Percentiles rank a stretch among this genome's conserved stretches.
Conservation (phyloP, 371 early-diverging fungal genomes). For the Chytridium lagenaria region DNA sequence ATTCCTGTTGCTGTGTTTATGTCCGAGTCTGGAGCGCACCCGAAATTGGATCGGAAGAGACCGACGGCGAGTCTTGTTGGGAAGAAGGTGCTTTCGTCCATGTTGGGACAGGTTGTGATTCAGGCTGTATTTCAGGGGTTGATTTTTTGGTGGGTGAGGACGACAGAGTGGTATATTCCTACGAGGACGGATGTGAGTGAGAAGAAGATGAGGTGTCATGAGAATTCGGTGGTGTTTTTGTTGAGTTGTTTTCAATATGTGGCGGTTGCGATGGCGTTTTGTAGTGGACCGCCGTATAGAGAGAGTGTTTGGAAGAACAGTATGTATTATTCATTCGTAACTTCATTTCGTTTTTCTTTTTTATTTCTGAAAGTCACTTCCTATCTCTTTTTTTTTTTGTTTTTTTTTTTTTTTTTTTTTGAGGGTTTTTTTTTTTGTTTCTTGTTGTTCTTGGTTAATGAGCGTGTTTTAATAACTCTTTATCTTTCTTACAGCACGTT, state of each 20-base stretch:
- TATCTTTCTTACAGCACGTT: too few relatives aligned
- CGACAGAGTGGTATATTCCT: slow-evolving; percentile 74
- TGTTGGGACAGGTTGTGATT: slow-evolving; percentile 87
- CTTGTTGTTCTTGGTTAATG: too few relatives aligned
- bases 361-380: not conserved
- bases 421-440: not conserved
- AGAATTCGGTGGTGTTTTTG: slow-evolving; percentile 90
- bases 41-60: slow-evolving; percentile 71
- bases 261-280: slow-evolving; percentile 86
- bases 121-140: slow-evolving; percentile 77
- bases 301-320: slow-evolving; percentile 80
- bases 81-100: slow-evolving; percentile 85
- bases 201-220: slow-evolving; percentile 73
- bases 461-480: too few relatives aligned
- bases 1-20: slow-evolving; percentile 90
- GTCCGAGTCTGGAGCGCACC: slow-evolving; percentile 86
- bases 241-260: slow-evolving; percentile 92
- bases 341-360: not conserved
- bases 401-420: slow-evolving; percentile 2
- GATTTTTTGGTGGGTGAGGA: slow-evolving; percentile 71
- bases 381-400: not conserved
- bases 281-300: slow-evolving; percentile 94
- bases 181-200: slow-evolving; percentile 70
- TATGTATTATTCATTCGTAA: slow-evolving; percentile 37
- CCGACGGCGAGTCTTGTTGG: slow-evolving; percentile 95